These are phyloP conservation scores for Pseudogymnoascus sp. DNA, from an alignment of 2,329 filamentous ascomycete genomes.

Conservation along the genomic window DNA sequence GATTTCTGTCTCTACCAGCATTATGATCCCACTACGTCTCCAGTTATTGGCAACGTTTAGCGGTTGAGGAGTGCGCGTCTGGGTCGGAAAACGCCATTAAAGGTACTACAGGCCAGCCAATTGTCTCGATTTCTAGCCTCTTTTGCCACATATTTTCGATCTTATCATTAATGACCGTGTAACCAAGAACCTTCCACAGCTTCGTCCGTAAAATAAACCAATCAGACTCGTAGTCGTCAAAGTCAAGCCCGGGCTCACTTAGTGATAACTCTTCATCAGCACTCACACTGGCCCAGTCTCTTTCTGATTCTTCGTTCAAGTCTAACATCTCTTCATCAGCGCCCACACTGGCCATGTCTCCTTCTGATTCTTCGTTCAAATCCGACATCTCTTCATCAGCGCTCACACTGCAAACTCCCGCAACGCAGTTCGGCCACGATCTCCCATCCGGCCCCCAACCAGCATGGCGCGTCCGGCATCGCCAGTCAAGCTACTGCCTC, in stretches of 20 bases:
- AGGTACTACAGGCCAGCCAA: not conserved
- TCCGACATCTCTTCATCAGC: too few relatives aligned
- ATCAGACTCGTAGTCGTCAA: not conserved
- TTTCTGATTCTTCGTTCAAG: not conserved
- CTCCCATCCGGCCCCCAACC: conserved; percentile 34
- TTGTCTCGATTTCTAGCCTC: not conserved
- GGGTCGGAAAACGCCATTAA: too few relatives aligned
- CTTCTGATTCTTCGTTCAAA: not conserved
- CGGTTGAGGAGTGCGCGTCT: too few relatives aligned
- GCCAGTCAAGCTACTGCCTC: conserved; percentile 47
- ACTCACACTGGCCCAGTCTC: too few relatives aligned
- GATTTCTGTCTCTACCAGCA: not conserved
- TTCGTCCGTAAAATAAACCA: not conserved
- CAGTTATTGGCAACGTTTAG: too few relatives aligned
- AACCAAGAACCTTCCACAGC: not conserved
- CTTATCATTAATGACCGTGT: not conserved
- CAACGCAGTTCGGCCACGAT: conserved; percentile 18
- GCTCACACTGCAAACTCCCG: conserved; percentile 76
- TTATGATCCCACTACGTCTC: not conserved
- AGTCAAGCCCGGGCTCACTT: not conserved
- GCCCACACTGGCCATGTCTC: not conserved
- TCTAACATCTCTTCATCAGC: not conserved
- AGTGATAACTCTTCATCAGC: not conserved
- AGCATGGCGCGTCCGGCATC: conserved; percentile 50
- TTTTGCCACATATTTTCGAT: not conserved